Conservation (phyloP, 345 rosid genomes). For the Eutrema heterophyllum region DNA sequence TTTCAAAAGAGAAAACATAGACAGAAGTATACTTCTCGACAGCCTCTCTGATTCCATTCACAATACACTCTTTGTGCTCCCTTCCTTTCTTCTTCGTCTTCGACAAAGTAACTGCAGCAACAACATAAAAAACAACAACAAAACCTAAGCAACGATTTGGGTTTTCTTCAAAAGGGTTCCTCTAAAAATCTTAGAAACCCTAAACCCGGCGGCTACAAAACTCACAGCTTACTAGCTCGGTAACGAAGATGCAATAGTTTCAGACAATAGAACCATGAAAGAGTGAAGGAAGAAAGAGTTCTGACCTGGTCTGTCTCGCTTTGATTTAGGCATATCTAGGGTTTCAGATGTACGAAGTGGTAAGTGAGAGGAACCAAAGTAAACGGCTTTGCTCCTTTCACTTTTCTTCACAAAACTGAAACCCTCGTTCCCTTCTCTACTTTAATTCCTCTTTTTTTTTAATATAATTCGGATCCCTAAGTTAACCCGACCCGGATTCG, state of each 20-base stretch:
- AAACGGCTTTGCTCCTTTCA: slow-evolving; percentile 25
- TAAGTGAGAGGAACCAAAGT: slow-evolving; percentile 2
- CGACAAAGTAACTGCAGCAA: slow-evolving; percentile 67
- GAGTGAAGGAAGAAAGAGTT: background rate
- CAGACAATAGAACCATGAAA: background rate
- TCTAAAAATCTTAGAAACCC: slow-evolving; percentile 2
- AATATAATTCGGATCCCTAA: background rate
- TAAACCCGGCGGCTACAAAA: slow-evolving; percentile 30
- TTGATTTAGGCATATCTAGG: slow-evolving; percentile 81
- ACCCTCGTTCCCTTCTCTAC: slow-evolving; percentile 22
- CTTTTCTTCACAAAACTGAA: background rate
- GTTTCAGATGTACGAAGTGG: background rate
- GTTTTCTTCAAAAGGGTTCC: background rate
- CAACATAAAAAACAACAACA: background rate
- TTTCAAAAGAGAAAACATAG: slow-evolving; percentile 84
- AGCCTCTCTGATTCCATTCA: slow-evolving; percentile 67
- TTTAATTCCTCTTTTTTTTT: background rate
- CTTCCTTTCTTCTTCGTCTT: slow-evolving; percentile 97
- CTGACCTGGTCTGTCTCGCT: slow-evolving; percentile 74
- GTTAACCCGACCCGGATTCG: background rate
- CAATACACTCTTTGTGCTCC: slow-evolving; percentile 72
- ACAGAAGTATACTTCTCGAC: slow-evolving; percentile 52
- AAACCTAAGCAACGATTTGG: background rate
- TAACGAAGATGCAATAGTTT: background rate
- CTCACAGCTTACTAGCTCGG: background rate